phyloP scores from a whole-genome alignment of 163 green algal species.

The Chloromonas sp. region DNA sequence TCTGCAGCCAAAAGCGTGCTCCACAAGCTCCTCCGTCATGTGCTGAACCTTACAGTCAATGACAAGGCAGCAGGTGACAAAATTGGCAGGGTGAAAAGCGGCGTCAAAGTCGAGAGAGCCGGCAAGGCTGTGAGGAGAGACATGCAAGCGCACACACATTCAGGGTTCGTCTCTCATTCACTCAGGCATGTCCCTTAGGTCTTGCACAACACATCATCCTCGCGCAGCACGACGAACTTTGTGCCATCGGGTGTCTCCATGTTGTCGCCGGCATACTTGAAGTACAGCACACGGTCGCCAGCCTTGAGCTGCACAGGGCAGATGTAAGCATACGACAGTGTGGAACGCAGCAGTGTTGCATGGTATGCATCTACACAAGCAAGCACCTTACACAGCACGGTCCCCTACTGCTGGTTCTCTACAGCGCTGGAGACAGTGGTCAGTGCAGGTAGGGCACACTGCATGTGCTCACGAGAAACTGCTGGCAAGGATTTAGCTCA shows the following conservation, averaged over 20 bases:
- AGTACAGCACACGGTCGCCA: conserved; percentile 84
- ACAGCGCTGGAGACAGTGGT: too few relatives aligned
- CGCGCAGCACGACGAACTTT: conserved; percentile 83
- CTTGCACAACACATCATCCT: conserved; percentile 70
- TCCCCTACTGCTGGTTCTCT: too few relatives aligned
- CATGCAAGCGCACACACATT: not conserved
- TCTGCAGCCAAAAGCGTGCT: not conserved
- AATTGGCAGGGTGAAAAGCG: too few relatives aligned
- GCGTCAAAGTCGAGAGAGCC: not conserved
- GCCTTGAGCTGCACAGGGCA: conserved; percentile 38
- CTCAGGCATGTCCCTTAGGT: conserved; percentile 15
- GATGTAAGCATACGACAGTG: not conserved
- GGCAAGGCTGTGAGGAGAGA: not conserved
- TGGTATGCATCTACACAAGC: too few relatives aligned
- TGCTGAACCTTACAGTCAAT: not conserved
- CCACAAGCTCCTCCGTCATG: not conserved
- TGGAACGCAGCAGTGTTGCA: not conserved
- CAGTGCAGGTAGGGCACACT: too few relatives aligned
- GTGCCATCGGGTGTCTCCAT: conserved; percentile 80
- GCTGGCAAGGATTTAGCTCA: too few relatives aligned
- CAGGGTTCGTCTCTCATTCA: not conserved
- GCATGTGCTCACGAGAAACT: too few relatives aligned
- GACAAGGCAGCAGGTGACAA: not conserved
- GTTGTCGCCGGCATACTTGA: conserved; percentile 91
- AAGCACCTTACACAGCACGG: too few relatives aligned